Evolutionary conservation across 2,329 filamentous ascomycete species (phyloP).

Genomic region (Exutisphaerella laricina): DNA sequence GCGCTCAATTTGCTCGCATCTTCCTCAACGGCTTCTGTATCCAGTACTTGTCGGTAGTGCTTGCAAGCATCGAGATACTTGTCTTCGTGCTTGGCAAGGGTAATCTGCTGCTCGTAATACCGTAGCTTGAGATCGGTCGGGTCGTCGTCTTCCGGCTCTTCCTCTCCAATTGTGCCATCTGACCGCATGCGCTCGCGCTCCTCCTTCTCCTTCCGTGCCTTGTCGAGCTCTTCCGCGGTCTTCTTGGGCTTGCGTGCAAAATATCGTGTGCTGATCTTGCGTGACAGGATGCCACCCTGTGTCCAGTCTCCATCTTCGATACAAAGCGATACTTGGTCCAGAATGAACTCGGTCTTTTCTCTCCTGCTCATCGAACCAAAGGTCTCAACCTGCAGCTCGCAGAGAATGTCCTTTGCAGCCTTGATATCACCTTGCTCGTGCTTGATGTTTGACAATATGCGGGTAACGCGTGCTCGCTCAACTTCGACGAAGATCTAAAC

Average conservation of each 20-base stretch:
- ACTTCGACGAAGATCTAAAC: conserved; percentile 92
- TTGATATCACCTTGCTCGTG: conserved; percentile 89
- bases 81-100: conserved; percentile 89
- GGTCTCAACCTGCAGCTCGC: conserved; percentile 96
- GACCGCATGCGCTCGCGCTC: conserved; percentile 72
- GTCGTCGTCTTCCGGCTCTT: conserved; percentile 74
- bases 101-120: conserved; percentile 97
- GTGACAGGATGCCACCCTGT: conserved; percentile 84
- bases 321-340: conserved; percentile 89
- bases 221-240: conserved; percentile 80
- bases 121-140: conserved; percentile 92
- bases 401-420: conserved; percentile 85
- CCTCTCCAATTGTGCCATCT: conserved; percentile 51
- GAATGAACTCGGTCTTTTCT: conserved; percentile 98
- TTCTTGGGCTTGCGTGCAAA: conserved; percentile 87
- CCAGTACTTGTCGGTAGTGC: conserved; percentile 92
- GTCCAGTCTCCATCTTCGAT: conserved; percentile 96
- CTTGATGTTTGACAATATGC: conserved; percentile 95
- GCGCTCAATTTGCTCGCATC: conserved; percentile 79
- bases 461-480: conserved; percentile 90
- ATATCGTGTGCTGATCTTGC: conserved; percentile 96
- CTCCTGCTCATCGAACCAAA: conserved; percentile 96
- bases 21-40: conserved; percentile 91
- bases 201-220: conserved; percentile 78
- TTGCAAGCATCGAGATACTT: conserved; percentile 98